A percentile compares a stretch with the other conserved stretches of the same genome.
phyloP scores from a whole-genome alignment of 805 yeast species.

The Saccharomycopsis babjevae region DNA sequence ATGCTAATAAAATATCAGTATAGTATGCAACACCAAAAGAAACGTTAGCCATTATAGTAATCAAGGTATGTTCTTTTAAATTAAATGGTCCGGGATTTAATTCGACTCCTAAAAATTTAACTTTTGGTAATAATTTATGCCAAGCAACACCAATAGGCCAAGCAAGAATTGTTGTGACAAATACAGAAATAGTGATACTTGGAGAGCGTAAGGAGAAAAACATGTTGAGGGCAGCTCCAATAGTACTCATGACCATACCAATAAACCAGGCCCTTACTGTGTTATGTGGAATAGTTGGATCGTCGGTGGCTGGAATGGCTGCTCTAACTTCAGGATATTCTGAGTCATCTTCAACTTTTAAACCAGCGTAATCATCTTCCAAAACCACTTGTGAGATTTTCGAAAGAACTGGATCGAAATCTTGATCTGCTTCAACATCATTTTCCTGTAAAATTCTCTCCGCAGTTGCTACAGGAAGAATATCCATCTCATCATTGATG shows the following conservation, averaged over 20 bases:
- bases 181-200: slow-evolving; percentile 35
- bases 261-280: slow-evolving; percentile 47
- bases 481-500: neutral
- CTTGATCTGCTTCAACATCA: slow-evolving; percentile 3
- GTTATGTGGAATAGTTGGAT: slow-evolving; percentile 36
- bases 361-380: slow-evolving; percentile 29
- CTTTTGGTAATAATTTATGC: slow-evolving; percentile 23
- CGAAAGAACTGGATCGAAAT: slow-evolving; percentile 7
- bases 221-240: slow-evolving; percentile 47
- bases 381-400: slow-evolving; percentile 6
- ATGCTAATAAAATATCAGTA: slow-evolving; percentile 44
- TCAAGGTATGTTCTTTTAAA: slow-evolving; percentile 50
- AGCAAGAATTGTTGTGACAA: slow-evolving; percentile 43
- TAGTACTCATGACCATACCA: slow-evolving; percentile 38
- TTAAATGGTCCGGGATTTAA: slow-evolving; percentile 54
- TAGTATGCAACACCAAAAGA: slow-evolving; percentile 43
- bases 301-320: slow-evolving; percentile 43
- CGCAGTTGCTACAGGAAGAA: slow-evolving; percentile 1
- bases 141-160: slow-evolving; percentile 42
- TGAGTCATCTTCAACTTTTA: slow-evolving; percentile 25
- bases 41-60: slow-evolving; percentile 42
- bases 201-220: slow-evolving; percentile 47
- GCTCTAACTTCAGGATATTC: slow-evolving; percentile 53
- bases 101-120: slow-evolving; percentile 22
- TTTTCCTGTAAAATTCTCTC: slow-evolving; percentile 1